Evolutionary conservation across 208 protist species (phyloP).

Genomic region (Leptomonas pyrrhocoris): DNA sequence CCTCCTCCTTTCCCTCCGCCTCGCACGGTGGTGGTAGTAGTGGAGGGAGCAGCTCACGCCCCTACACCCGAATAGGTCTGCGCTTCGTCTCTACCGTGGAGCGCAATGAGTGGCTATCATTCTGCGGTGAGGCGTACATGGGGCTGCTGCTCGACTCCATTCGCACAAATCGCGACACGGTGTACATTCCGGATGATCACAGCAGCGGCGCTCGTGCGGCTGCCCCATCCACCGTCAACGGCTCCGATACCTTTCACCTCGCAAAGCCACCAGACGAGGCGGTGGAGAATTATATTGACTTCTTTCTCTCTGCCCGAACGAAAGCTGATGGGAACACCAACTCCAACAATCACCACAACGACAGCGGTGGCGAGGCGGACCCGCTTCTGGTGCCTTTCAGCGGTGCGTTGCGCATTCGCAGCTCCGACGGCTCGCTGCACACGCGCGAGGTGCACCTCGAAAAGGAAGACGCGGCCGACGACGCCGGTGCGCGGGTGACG

Average conservation of each 20-base stretch:
- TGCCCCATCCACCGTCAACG: neutral
- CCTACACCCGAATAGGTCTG: slow-evolving; percentile 45
- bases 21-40: slow-evolving; percentile 1
- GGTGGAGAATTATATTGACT: slow-evolving; percentile 56
- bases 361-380: slow-evolving; percentile 1
- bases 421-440: slow-evolving; percentile 17
- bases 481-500: neutral
- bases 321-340: slow-evolving; percentile 10
- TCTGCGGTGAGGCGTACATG: slow-evolving; percentile 48
- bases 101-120: slow-evolving; percentile 51
- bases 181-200: slow-evolving; percentile 10
- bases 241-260: neutral
- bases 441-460: slow-evolving; percentile 1
- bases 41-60: slow-evolving; percentile 5
- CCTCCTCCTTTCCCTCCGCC: neutral
- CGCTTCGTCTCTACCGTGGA: slow-evolving; percentile 54
- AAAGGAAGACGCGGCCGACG: slow-evolving; percentile 7
- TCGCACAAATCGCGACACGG: slow-evolving; percentile 39
- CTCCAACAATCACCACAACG: neutral
- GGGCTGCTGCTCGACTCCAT: slow-evolving; percentile 60
- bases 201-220: neutral
- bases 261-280: slow-evolving; percentile 33
- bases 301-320: slow-evolving; percentile 49
- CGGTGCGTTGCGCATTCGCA: slow-evolving; percentile 20
- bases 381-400: slow-evolving; percentile 7